These are phyloP conservation scores for Apophysomyces trapeziformis DNA, from an alignment of 371 early-diverging fungal species.

Conservation along the genomic window DNA sequence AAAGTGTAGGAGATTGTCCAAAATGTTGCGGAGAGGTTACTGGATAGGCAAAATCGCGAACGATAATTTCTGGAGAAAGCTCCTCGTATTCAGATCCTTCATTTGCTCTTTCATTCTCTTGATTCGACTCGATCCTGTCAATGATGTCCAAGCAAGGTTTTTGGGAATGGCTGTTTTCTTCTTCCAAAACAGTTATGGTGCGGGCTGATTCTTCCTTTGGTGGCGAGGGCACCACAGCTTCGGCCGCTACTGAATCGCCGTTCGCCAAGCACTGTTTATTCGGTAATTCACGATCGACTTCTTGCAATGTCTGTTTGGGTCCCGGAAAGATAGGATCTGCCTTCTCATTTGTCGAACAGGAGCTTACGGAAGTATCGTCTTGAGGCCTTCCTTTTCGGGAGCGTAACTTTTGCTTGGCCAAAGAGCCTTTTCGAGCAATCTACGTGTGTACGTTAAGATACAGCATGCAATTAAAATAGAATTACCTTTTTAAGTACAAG, in stretches of 20 bases:
- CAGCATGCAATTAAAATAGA: constrained; percentile 1
- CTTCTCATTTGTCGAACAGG: constrained; percentile 14
- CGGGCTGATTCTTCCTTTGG: not conserved
- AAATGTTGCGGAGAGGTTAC: constrained; percentile 60
- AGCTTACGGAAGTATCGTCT: constrained; percentile 13
- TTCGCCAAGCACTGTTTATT: constrained; percentile 5
- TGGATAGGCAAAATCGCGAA: constrained; percentile 77
- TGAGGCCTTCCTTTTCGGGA: constrained; percentile 11
- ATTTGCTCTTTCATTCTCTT: constrained; percentile 6
- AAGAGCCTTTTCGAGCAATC: constrained; percentile 28
- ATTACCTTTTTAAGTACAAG: constrained; percentile 31
- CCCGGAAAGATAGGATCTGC: constrained; percentile 1
- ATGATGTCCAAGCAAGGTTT: not conserved
- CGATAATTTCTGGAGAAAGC: constrained; percentile 24
- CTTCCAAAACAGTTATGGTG: not conserved
- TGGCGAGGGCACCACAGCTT: not conserved
- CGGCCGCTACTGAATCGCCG: not conserved
- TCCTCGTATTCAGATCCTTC: not conserved
- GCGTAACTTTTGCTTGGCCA: constrained; percentile 19
- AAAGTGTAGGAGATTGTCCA: constrained; percentile 45
- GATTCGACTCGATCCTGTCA: not conserved
- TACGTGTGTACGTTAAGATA: constrained; percentile 10
- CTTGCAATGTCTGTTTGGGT: not conserved
- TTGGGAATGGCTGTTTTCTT: constrained; percentile 11
- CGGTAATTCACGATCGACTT: not conserved